phyloP scores from a whole-genome alignment of 2,329 filamentous ascomycete genomes.

The Sporothrix sp. region DNA sequence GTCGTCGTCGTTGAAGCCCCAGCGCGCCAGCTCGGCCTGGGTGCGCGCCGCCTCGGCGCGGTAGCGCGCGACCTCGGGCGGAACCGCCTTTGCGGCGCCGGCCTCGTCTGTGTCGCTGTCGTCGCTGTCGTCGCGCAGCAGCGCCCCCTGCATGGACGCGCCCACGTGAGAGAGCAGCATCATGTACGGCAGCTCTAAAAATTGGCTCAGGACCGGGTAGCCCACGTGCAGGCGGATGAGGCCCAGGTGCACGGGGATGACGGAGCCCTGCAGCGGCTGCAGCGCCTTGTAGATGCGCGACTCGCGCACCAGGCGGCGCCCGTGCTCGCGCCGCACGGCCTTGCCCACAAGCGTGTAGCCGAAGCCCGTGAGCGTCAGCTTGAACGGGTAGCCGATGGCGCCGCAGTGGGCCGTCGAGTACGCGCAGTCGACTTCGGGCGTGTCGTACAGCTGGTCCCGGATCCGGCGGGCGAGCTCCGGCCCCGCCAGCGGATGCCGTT shows the following conservation, averaged over 20 bases:
- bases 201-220: constrained; percentile 5
- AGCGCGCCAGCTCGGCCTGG: constrained; percentile 1
- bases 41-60: too few relatives aligned
- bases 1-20: constrained; percentile 11
- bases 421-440: constrained; percentile 8
- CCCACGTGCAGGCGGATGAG: constrained; percentile 10
- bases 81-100: too few relatives aligned
- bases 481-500: constrained; percentile 3
- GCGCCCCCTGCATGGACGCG: not conserved
- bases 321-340: not conserved
- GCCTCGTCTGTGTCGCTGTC: too few relatives aligned
- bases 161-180: constrained; percentile 13
- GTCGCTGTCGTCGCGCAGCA: not conserved
- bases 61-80: too few relatives aligned
- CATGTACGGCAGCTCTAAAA: constrained; percentile 11
- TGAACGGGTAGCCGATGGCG: constrained; percentile 11
- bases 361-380: constrained; percentile 10
- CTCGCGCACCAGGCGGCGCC: constrained; percentile 5
- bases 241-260: constrained; percentile 12
- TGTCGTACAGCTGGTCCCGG: constrained; percentile 10
- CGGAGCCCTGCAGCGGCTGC: constrained; percentile 8
- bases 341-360: constrained; percentile 12
- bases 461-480: constrained; percentile 7
- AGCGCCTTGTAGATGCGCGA: constrained; percentile 6
- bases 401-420: not conserved